A percentile compares a stretch with the other conserved stretches of the same genome.
Evolutionary conservation across 345 rosid genomes (phyloP).

Genomic region (Citrus reticulata): DNA sequence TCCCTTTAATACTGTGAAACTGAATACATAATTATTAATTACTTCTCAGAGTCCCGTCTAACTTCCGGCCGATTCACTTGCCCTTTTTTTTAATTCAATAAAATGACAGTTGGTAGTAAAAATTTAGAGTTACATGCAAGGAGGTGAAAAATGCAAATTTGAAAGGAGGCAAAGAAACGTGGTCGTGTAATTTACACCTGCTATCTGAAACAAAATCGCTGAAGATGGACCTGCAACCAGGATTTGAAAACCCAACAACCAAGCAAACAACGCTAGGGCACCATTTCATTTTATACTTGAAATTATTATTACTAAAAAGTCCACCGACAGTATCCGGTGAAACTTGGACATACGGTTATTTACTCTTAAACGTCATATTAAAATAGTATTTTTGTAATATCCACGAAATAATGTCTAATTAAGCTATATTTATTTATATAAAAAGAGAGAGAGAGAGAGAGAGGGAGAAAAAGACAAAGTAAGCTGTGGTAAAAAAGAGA

Average conservation of each 20-base stretch:
- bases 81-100: not conserved
- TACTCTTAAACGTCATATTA: not conserved
- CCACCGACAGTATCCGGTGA: conserved; percentile 50
- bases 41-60: too few relatives aligned
- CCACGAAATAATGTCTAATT: not conserved
- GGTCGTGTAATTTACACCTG: conserved; percentile 7
- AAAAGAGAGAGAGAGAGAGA: not conserved
- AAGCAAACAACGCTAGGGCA: conserved; percentile 20
- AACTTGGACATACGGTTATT: not conserved
- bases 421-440: not conserved
- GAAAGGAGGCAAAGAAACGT: conserved; percentile 8
- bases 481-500: conserved; percentile 51
- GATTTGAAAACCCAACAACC: conserved; percentile 37
- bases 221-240: conserved; percentile 23
- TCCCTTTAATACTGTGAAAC: too few relatives aligned
- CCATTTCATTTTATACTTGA: conserved; percentile 14
- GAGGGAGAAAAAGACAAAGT: conserved; percentile 21
- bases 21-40: too few relatives aligned
- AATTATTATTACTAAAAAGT: not conserved
- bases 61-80: not conserved
- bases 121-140: not conserved
- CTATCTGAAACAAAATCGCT: conserved; percentile 5
- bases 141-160: not conserved
- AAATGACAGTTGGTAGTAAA: not conserved
- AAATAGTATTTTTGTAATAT: conserved; percentile 12